These are phyloP conservation scores for Sporothrix protearum DNA, from an alignment of 2,329 filamentous ascomycete species.

Conservation along the genomic window DNA sequence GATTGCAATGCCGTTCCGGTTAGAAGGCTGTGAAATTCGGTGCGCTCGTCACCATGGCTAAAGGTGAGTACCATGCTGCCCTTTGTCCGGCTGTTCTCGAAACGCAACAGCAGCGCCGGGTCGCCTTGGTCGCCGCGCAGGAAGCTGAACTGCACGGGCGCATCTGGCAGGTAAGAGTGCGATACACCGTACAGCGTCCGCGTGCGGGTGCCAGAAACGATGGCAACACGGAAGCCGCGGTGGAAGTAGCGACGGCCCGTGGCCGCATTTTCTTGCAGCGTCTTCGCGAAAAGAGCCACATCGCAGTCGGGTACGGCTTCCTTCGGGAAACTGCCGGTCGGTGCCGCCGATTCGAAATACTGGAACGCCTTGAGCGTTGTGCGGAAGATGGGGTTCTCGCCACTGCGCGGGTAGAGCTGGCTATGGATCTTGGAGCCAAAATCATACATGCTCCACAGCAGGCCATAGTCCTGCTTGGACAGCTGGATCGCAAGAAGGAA, in stretches of 20 bases:
- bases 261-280: conserved; percentile 64
- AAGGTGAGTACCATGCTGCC: conserved; percentile 77
- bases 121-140: conserved; percentile 66
- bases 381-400: conserved; percentile 68
- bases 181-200: conserved; percentile 75
- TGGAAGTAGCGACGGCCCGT: conserved; percentile 70
- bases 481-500: conserved; percentile 71
- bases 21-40: conserved; percentile 67
- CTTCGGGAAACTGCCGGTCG: conserved; percentile 68
- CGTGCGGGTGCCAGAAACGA: conserved; percentile 72
- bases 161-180: conserved; percentile 61
- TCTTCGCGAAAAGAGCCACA: conserved; percentile 70
- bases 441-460: conserved; percentile 78
- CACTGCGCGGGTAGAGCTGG: conserved; percentile 63
- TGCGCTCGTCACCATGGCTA: conserved; percentile 65
- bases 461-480: conserved; percentile 71
- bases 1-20: conserved; percentile 66
- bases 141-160: conserved; percentile 74
- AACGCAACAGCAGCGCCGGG: conserved; percentile 67
- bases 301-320: conserved; percentile 70
- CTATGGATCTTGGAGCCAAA: conserved; percentile 74
- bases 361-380: conserved; percentile 70
- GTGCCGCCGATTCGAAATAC: conserved; percentile 71
- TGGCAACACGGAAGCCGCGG: conserved; percentile 71
- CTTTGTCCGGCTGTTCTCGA: conserved; percentile 61